A percentile compares a stretch with the other conserved stretches of the same genome.
Evolutionary conservation across 2,329 filamentous ascomycete genomes (phyloP).

Genomic region (Didymella keratinophila): DNA sequence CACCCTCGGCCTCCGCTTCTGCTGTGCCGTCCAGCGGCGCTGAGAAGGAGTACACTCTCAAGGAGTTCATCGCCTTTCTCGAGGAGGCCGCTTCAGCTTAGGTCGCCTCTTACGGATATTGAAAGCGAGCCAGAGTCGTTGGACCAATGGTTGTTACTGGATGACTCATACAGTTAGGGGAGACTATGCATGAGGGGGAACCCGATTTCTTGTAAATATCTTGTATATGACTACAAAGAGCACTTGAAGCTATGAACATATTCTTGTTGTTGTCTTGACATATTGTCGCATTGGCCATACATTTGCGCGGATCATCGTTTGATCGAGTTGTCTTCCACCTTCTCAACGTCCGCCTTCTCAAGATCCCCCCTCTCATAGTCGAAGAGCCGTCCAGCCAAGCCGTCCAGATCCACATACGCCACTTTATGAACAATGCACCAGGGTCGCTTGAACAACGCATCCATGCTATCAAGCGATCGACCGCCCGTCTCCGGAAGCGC

Average conservation of each 20-base stretch:
- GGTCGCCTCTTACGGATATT: too few relatives aligned
- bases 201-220: neutral
- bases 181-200: neutral
- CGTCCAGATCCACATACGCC: neutral
- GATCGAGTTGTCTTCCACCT: neutral
- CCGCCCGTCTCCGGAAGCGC: neutral
- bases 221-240: neutral
- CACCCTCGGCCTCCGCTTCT: conserved; percentile 1
- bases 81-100: conserved; percentile 8
- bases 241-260: neutral
- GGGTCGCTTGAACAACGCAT: neutral
- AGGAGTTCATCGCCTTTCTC: conserved; percentile 18
- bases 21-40: neutral
- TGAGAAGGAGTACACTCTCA: conserved; percentile 12
- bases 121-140: neutral
- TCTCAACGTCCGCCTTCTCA: neutral
- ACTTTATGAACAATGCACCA: neutral
- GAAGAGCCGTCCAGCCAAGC: neutral
- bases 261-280: neutral
- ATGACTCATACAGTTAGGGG: neutral
- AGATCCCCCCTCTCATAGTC: neutral
- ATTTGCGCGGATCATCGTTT: neutral
- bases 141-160: neutral
- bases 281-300: neutral
- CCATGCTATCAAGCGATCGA: neutral